Conservation (phyloP, 495 filamentous ascomycete species). For the Ascodesmis nigricans region DNA sequence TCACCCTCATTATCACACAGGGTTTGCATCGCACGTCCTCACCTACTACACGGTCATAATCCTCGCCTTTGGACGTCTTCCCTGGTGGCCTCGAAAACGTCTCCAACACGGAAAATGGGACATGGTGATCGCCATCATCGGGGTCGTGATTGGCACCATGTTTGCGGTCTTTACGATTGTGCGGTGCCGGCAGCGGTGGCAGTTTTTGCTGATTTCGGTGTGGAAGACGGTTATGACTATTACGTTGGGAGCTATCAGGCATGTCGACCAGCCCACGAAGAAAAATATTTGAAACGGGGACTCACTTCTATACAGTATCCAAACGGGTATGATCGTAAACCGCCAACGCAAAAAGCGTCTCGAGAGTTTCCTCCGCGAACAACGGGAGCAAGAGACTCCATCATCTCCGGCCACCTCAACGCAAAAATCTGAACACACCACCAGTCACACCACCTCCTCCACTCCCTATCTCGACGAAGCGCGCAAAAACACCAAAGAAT, state of each 20-base stretch:
- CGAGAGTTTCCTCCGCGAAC: no score
- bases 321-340: background rate
- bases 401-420: no score
- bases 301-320: no score
- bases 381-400: no score
- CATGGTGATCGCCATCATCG: background rate
- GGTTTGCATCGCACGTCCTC: background rate
- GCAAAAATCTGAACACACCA: no score
- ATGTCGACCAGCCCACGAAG: no score
- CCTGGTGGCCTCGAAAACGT: background rate
- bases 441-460: no score
- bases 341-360: no score
- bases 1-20: background rate
- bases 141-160: background rate
- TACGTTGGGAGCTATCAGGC: background rate
- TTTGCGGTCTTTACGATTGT: constrained; percentile 1
- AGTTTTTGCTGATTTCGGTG: background rate
- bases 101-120: background rate
- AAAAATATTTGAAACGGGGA: no score
- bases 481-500: no score
- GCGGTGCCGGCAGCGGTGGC: constrained; percentile 1
- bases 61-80: background rate
- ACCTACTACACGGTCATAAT: constrained; percentile 2
- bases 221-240: constrained; percentile 1
- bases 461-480: no score